A percentile compares a stretch with the other conserved stretches of the same genome.
These are phyloP conservation scores for Phytophthora lateralis DNA, from an alignment of 352 stramenopile species.

Conservation along the genomic window DNA sequence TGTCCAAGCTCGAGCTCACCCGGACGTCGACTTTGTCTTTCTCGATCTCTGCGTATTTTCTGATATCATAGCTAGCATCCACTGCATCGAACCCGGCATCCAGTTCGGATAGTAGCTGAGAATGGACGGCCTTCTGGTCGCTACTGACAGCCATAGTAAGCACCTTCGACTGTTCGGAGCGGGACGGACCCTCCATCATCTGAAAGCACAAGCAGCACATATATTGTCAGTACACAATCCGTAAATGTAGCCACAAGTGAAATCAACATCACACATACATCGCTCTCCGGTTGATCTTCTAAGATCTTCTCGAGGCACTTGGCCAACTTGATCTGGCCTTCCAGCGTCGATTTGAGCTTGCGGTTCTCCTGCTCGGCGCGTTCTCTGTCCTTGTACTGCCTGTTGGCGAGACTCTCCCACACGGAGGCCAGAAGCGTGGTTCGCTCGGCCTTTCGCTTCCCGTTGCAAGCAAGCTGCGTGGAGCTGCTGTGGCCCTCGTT, in stretches of 20 bases:
- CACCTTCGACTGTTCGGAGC: slow-evolving; percentile 23
- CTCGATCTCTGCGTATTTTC: slow-evolving; percentile 23
- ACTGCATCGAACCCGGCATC: slow-evolving; percentile 32
- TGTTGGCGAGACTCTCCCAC: slow-evolving; percentile 46
- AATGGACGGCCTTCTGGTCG: slow-evolving; percentile 31
- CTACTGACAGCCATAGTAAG: slow-evolving; percentile 15
- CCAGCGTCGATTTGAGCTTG: slow-evolving; percentile 43
- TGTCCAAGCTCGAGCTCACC: slow-evolving; percentile 29
- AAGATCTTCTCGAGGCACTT: slow-evolving; percentile 51
- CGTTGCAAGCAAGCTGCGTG: slow-evolving; percentile 17
- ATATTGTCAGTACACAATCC: slow-evolving; percentile 4
- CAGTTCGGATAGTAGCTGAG: slow-evolving; percentile 29
- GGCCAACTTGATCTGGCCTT: slow-evolving; percentile 43
- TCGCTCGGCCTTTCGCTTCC: slow-evolving; percentile 14
- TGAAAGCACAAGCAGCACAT: slow-evolving; percentile 7
- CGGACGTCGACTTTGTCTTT: slow-evolving; percentile 32
- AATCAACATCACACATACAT: slow-evolving; percentile 16
- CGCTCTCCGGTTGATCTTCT: slow-evolving; percentile 28
- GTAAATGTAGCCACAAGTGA: neutral
- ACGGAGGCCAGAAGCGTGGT: slow-evolving; percentile 31
- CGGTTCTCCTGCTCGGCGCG: slow-evolving; percentile 48
- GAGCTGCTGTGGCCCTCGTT: slow-evolving; percentile 15
- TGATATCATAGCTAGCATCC: slow-evolving; percentile 26
- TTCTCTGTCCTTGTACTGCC: slow-evolving; percentile 45
- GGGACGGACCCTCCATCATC: slow-evolving; percentile 4